These are phyloP conservation scores for Rosa lucieae DNA, from an alignment of 306 rosid genomes.

Conservation along the genomic window DNA sequence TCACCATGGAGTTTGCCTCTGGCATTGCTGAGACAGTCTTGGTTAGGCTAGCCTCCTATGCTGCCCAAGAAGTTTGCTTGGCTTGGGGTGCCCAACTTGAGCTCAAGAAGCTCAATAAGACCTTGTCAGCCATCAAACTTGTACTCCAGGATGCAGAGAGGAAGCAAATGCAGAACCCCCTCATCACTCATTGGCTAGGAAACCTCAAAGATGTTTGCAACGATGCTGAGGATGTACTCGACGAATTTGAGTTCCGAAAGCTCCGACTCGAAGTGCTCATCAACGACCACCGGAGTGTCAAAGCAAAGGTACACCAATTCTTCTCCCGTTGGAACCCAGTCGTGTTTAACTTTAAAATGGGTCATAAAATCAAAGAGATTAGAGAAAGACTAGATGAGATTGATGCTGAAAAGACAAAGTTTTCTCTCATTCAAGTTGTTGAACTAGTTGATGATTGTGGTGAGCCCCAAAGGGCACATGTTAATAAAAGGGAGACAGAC, in stretches of 20 bases:
- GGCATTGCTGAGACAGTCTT: not conserved
- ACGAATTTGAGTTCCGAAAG: conserved; percentile 9
- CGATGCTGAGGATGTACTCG: not conserved
- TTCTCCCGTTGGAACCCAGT: conserved; percentile 15
- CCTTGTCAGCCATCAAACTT: not conserved
- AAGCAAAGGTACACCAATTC: conserved; percentile 14
- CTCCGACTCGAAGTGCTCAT: not conserved
- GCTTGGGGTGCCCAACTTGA: not conserved
- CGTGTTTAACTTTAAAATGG: not conserved
- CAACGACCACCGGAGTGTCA: no score
- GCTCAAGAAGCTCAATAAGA: not conserved
- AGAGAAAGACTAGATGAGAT: not conserved
- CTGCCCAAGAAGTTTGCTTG: no score
- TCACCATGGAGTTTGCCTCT: not conserved
- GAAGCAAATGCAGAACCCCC: not conserved
- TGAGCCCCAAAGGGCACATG: no score
- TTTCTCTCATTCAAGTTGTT: not conserved
- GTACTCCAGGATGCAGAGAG: conserved; percentile 8
- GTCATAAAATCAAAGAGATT: not conserved
- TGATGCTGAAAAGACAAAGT: not conserved
- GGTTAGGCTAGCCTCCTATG: not conserved
- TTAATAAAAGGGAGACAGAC: not conserved
- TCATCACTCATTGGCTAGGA: not conserved
- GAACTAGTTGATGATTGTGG: not conserved
- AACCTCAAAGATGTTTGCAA: conserved; percentile 1